Evolutionary conservation across 2,329 filamentous ascomycete genomes (phyloP), one percentile per base, ranked within the genome.

Genomic region (Aspergillus sp.): DNA sequence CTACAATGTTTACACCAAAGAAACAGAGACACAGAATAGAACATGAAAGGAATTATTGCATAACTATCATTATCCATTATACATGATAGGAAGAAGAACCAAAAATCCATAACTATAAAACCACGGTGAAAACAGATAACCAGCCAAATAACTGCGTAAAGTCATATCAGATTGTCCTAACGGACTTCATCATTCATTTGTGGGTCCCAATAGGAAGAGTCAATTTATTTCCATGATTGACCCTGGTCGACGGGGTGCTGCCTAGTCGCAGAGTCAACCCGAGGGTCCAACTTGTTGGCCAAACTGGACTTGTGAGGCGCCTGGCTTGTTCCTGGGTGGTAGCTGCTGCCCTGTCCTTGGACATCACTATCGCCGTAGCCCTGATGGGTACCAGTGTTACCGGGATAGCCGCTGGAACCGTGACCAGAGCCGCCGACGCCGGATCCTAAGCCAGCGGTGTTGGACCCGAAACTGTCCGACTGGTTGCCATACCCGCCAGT

Each of bases 341-440:
- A 52, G 47, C 53, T 52, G 43, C 47, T 54, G 7, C 43, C 46
- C 19, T 19, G 19, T 32, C 49, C 50, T 26, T 44, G 12, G 29
- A 39, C 47, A 44, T 36, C 38, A 12, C 38, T 38, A 12, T 46
- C 49, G n/a, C 40, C 27, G 29, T 3, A 26, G 40, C 10, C 30
- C 40, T 12, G 30, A 42, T 29, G 29, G 29, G 40, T 42, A 12
- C 29, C 40, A 9, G 30, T 30, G 40, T 32, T 42, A 26, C 40
- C 30, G 29, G 49, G 43, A 35, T 35, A 32, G 7, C 35, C 35
- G 33, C 45, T 45, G 29, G 44, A 27, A 28, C 28, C 19, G 28
- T 39, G 38, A 12, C 44, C 44, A 43, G 44, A 33, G 26, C 28
- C 28, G n/a, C 12, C 41, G 10, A 29, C 42, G 33, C 33, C 40